Evolutionary conservation across 1,139 yeast genomes (phyloP).

Genomic region (Sugiyamaella japonica): DNA sequence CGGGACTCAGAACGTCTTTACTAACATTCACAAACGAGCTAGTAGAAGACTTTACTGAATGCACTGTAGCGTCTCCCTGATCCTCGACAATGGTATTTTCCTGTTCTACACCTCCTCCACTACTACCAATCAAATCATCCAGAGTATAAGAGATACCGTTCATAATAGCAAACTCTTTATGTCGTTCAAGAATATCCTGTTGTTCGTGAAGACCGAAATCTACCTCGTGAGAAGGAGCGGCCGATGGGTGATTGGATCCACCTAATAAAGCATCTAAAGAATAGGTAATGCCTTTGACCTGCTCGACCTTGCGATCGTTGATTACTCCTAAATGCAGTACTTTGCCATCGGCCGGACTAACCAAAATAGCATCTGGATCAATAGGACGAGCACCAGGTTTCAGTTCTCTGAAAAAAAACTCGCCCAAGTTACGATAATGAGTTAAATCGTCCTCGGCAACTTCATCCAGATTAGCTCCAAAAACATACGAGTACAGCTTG

Average conservation of each 20-base stretch:
- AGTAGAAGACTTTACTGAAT: constrained; percentile 29
- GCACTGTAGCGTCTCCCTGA: constrained; percentile 41
- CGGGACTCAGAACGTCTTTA: constrained; percentile 33
- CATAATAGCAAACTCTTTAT: constrained; percentile 73
- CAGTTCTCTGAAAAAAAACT: constrained; percentile 84
- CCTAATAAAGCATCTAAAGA: constrained; percentile 89
- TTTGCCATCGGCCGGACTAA: constrained; percentile 93
- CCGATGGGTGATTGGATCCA: constrained; percentile 43
- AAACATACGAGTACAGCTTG: constrained; percentile 70
- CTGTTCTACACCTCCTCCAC: constrained; percentile 38
- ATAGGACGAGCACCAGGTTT: constrained; percentile 81
- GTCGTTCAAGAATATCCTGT: constrained; percentile 52
- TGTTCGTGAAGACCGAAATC: constrained; percentile 44
- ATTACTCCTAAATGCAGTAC: constrained; percentile 84
- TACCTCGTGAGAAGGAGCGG: constrained; percentile 61
- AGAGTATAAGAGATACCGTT: constrained; percentile 74
- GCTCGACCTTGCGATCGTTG: constrained; percentile 76
- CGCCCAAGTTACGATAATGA: constrained; percentile 76
- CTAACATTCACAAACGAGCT: constrained; percentile 29
- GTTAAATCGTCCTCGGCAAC: constrained; percentile 79
- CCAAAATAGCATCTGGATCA: constrained; percentile 57
- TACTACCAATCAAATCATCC: constrained; percentile 61
- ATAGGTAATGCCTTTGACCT: constrained; percentile 95
- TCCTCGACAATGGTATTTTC: constrained; percentile 26
- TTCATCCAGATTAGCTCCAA: constrained; percentile 89